Evolutionary conservation across 1,284 basidiomycete genomes (phyloP), one percentile per base, ranked within the genome.

Genomic region (Ceratobasidium sp.): DNA sequence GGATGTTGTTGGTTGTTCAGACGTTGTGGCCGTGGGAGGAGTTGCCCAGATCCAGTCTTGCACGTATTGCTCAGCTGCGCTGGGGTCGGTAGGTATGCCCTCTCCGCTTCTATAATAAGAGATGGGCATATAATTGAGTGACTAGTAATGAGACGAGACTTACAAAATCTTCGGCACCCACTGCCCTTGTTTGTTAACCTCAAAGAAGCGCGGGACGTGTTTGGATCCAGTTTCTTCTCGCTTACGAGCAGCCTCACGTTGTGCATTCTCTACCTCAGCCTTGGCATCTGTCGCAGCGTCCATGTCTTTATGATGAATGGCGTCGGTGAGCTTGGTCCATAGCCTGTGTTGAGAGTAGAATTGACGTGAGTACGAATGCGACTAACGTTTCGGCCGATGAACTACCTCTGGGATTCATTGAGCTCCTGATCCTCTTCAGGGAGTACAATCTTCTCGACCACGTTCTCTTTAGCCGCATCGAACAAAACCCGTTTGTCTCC

Each of bases 261-360:
- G 97, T 42, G 91, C 92, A 82, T 98, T 97, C 86, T 99, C 97
- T 1, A 99, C 96, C 15, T 89, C 89, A 0, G 91, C 91, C 88
- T 99, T 99, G 66, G 94, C 94, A 56, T 92, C 91, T 10, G 97
- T 98, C 13, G 98, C 98, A 33, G 92, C 93, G 82, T 97, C 95
- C 93, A 99, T 97, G 84, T 99, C 95, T 83, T 94, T 95, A 61
- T 88, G 87, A 71, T 90, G 86, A 86, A 99, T 99, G 23, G 97
- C 98, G 33, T 90, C 88, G 20, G 97, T 99, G 58, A 99, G 88
- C 77, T 92, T 90, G 55, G 88, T 84, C 97, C 97, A 99, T 70
- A 99, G 86, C 81, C 95, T 94, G 64, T 23, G 46, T 28, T 33
- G 51, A 28, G 56, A 69, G 13, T 63, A 49, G 26, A 49, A 68